A percentile compares a stretch with the other conserved stretches of the same genome.
These are phyloP conservation scores for Glycyrrhiza uralensis DNA, from an alignment of 306 rosid genomes.

Conservation along the genomic window DNA sequence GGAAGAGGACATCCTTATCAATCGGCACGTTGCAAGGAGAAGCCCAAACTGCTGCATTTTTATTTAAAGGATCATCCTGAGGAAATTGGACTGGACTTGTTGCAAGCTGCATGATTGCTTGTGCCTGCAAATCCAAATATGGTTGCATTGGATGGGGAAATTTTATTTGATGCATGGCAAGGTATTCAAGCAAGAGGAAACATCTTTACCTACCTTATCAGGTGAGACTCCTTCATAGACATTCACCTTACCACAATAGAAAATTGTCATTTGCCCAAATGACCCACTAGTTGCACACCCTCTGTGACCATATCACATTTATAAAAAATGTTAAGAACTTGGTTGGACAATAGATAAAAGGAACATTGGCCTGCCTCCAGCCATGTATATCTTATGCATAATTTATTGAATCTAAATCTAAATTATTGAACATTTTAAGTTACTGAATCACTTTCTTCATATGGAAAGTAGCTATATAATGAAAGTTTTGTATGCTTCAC, in stretches of 20 bases:
- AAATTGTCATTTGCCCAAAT: constrained; percentile 83
- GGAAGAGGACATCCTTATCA: constrained; percentile 48
- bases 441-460: constrained; percentile 1
- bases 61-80: constrained; percentile 50
- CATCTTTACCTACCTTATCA: constrained; percentile 81
- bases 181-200: constrained; percentile 34
- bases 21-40: constrained; percentile 45
- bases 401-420: not conserved
- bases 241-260: constrained; percentile 96
- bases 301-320: constrained; percentile 59
- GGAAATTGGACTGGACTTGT: constrained; percentile 56
- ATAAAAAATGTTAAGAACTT: constrained; percentile 14
- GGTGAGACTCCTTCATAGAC: constrained; percentile 85
- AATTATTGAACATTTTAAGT: not conserved
- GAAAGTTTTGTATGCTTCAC: not conserved
- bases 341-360: constrained; percentile 3
- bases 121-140: constrained; percentile 82
- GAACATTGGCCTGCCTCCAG: not conserved
- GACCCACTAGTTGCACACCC: constrained; percentile 48
- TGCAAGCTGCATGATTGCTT: constrained; percentile 81
- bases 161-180: constrained; percentile 37
- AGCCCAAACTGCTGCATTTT: constrained; percentile 47
- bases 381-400: not conserved
- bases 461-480: not conserved
- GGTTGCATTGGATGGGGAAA: constrained; percentile 36